phyloP scores from a whole-genome alignment of 768 basidiomycete species.

The Zangia roseola region DNA sequence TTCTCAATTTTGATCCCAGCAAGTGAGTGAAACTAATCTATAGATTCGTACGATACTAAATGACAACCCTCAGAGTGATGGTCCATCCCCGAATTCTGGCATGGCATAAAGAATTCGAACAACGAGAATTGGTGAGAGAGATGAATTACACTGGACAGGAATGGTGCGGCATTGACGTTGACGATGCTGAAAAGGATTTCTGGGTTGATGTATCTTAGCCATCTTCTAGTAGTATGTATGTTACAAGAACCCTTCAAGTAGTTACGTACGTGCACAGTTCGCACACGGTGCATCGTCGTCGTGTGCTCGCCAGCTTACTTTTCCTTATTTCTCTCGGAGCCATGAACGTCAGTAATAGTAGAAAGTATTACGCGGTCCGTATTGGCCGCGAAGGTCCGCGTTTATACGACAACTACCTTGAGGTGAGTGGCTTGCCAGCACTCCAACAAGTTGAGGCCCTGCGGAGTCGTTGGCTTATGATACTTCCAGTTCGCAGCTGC shows the following conservation, averaged over 20 bases:
- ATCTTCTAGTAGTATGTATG: too few relatives aligned
- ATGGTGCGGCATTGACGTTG: slow-evolving; percentile 35
- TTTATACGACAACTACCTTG: slow-evolving; percentile 28
- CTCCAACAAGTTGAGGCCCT: not conserved
- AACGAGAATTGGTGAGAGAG: slow-evolving; percentile 9
- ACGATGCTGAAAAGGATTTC: slow-evolving; percentile 35
- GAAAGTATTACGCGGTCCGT: slow-evolving; percentile 36
- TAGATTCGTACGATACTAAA: not conserved
- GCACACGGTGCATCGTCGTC: too few relatives aligned
- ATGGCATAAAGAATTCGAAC: slow-evolving; percentile 46
- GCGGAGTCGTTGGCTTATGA: not conserved
- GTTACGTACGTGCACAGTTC: slow-evolving; percentile 10
- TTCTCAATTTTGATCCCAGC: slow-evolving; percentile 56
- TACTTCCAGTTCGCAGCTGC: slow-evolving; percentile 23
- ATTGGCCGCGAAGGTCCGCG: slow-evolving; percentile 33
- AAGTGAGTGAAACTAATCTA: slow-evolving; percentile 42
- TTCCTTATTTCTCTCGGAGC: not conserved
- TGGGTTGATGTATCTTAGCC: too few relatives aligned
- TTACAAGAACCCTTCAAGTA: too few relatives aligned
- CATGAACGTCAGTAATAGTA: slow-evolving; percentile 12
- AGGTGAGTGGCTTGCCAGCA: slow-evolving; percentile 21
- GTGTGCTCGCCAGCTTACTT: not conserved
- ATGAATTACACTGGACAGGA: slow-evolving; percentile 16
- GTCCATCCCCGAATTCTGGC: slow-evolving; percentile 62
- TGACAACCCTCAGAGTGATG: slow-evolving; percentile 44